Evolutionary conservation across 257 asterid genomes (phyloP), one percentile per base, ranked within the genome.

Genomic region (Penstemon barbatus): DNA sequence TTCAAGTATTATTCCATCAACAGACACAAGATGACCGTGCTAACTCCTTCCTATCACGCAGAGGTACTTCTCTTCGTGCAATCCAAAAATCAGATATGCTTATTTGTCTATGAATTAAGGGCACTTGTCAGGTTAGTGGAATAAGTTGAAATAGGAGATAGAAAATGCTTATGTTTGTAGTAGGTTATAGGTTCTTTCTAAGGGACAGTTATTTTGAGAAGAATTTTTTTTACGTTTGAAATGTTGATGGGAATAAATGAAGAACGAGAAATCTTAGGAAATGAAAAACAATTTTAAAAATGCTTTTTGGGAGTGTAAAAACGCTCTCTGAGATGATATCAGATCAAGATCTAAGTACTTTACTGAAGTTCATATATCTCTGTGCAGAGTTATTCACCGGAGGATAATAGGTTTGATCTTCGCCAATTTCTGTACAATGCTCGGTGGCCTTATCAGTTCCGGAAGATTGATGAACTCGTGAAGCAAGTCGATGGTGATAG

Each of bases 41-140:
- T 93, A 56, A 93, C 99, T 12, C 99, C 99, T 66, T 88, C 99
- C 11, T 93, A 90, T 77, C 96, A 88, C 63, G 94, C 95, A 0
- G 96, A 92, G 97, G 97, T 92, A 85, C 66, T 19, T 5, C 25
- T 43, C 7, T 25, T 12, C 5, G 63, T 57, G 13, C 19, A 54
- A 51, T 8, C 33, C 18, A 54, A 43, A 55, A n/a, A 41, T 41
- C 41, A n/a, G 9, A 49, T 39, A 37, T 55, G 15, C 37, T 53
- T 25, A 25, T 25, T 25, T 25, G 33, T 25, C 33, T 25, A 25
- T 25, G 33, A 15, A 15, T 15, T 15, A 15, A 15, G 18, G 18
- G 18, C 18, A 15, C 18, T 15, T 15, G 18, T 15, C 18, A 15
- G 18, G 18, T 15, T 15, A 15, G 18, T 15, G 18, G 18, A 15